Evolutionary conservation across 2,329 filamentous ascomycete genomes (phyloP).

Genomic region (Ophiocordyceps unilateralis): DNA sequence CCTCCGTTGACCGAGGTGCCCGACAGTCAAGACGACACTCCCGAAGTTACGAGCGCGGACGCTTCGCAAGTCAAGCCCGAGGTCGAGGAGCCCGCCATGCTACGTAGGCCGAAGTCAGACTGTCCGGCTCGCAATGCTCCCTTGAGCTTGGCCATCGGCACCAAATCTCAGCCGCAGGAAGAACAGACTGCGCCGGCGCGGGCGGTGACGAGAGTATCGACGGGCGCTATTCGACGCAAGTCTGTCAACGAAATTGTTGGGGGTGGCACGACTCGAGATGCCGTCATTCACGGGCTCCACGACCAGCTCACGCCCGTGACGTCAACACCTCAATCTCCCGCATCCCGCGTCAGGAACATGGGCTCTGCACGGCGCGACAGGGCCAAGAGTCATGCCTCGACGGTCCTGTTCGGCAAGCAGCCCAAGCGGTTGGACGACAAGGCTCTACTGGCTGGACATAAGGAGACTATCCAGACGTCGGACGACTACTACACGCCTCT

Average conservation of each 20-base stretch:
- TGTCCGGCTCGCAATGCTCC: constrained; percentile 3
- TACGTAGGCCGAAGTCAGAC: constrained; percentile 1
- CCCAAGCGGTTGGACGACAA: constrained; percentile 31
- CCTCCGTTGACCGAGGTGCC: constrained; percentile 10
- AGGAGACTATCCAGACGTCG: constrained; percentile 25
- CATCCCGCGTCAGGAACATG: constrained; percentile 11
- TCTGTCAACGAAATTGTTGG: constrained; percentile 58
- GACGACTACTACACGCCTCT: constrained; percentile 49
- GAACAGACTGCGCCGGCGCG: constrained; percentile 19
- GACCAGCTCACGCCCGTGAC: constrained; percentile 23
- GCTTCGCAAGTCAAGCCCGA: constrained; percentile 8
- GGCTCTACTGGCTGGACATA: constrained; percentile 20
- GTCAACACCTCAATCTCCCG: constrained; percentile 25
- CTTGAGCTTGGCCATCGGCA: constrained; percentile 2
- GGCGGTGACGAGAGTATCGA: constrained; percentile 53
- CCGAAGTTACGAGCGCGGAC: constrained; percentile 19
- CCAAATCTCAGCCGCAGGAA: constrained; percentile 5
- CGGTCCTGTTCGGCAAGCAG: constrained; percentile 63
- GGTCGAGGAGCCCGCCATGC: constrained; percentile 3
- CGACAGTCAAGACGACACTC: constrained; percentile 16
- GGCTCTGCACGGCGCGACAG: constrained; percentile 31
- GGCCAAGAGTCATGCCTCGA: constrained; percentile 50
- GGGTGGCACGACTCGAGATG: constrained; percentile 23
- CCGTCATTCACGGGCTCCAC: constrained; percentile 11
- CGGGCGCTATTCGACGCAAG: constrained; percentile 53